Percentiles rank a stretch among this genome's conserved stretches.
Evolutionary conservation across 495 filamentous ascomycete genomes (phyloP).

Genomic region (Penicillium cinerascens): DNA sequence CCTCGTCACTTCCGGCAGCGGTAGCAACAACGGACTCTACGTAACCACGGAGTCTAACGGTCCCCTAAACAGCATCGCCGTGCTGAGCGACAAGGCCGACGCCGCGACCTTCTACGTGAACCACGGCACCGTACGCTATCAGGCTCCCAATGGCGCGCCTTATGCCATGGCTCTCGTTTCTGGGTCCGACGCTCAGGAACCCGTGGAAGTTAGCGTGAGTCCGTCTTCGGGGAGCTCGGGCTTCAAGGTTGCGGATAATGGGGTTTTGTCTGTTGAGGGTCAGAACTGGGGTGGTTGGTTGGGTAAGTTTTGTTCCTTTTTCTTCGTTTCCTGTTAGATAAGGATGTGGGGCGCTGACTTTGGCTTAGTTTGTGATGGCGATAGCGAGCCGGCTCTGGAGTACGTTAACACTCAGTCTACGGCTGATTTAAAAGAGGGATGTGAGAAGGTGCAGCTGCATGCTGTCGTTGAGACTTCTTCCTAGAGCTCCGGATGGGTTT

Average conservation of each 20-base stretch:
- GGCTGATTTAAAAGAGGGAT: constrained; percentile 1
- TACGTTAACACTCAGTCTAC: constrained; percentile 2
- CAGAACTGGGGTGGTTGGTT: constrained; percentile 36
- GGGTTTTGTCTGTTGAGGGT: constrained; percentile 15
- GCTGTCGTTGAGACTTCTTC: constrained; percentile 2
- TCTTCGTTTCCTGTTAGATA: neutral
- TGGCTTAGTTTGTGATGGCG: constrained; percentile 7
- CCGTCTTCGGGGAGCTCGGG: constrained; percentile 17
- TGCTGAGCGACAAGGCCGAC: constrained; percentile 10
- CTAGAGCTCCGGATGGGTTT: neutral
- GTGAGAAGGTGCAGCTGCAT: constrained; percentile 8
- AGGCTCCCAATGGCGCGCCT: constrained; percentile 8
- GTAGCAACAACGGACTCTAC: constrained; percentile 15
- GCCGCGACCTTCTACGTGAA: constrained; percentile 15
- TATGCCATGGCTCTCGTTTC: constrained; percentile 19
- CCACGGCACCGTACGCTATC: constrained; percentile 16
- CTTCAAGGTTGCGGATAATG: constrained; percentile 25
- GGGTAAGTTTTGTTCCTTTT: constrained; percentile 22
- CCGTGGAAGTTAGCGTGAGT: constrained; percentile 25
- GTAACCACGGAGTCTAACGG: constrained; percentile 12
- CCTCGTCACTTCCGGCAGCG: constrained; percentile 15
- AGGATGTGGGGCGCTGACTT: neutral
- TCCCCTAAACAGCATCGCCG: constrained; percentile 19
- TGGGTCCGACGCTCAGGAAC: constrained; percentile 4
- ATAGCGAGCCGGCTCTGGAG: neutral